Evolutionary conservation across 73 alveolate genomes (phyloP), one percentile per base, ranked within the genome.

Genomic region (Paramecium biaurelia): DNA sequence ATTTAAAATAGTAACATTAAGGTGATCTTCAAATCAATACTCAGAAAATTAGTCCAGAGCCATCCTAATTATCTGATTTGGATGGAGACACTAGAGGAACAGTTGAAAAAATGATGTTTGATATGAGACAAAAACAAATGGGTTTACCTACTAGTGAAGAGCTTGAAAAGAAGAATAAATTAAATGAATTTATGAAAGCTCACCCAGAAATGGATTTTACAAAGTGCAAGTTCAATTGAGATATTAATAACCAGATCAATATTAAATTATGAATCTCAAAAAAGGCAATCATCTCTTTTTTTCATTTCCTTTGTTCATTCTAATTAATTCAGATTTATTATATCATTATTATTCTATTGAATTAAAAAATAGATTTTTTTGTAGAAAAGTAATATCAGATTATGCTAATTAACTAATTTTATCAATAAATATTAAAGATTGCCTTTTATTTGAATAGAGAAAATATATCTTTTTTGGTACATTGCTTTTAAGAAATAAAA

Each of bases 151-250:
- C 99, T 7, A 76, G 96, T 49, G 99, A 98, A 32, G 99, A 97
- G 68, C 87, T 92, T 37, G 95, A 93, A 92, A 98, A 98, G 94
- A 92, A 95, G 85, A 96, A 96, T n/a, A 96, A 93, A 96, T 92
- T 98, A 56, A 93, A 94, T 79, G 98, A 92, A 32, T 98, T 98
- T 85, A 98, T 98, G 99, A 96, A 94, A 56, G 97, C 98, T 14
- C 99, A 98, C 93, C 99, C 99, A n/a, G 99, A 98, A 95, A 96
- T 98, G 99, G 99, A 98, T 92, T 98, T 98, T 97, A 96, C 99
- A 9, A 97, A 98, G 94, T 97, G 99, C 72, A 98, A 98, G 92
- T 96, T 97, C 97, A 89, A 41, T 89, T 89, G 94, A 89, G 84
- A 63, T 63, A 63, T 63, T 32, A 63, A 18, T 53, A 53, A 53